Evolutionary conservation across 2,329 filamentous ascomycete genomes (phyloP).

Genomic region (Aureobasidium sp.): DNA sequence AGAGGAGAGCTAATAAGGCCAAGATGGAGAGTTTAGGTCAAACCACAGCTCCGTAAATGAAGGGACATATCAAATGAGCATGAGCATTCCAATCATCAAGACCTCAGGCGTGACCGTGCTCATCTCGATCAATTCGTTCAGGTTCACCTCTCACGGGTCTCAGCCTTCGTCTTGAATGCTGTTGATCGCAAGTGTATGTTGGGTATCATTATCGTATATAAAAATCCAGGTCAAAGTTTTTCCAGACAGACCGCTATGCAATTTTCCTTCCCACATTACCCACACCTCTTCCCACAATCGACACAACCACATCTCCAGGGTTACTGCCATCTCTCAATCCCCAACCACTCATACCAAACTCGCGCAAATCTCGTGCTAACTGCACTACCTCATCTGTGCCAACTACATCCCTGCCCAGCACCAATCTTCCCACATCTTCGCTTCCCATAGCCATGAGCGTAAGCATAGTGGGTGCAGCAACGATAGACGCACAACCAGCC

Average conservation of each 20-base stretch:
- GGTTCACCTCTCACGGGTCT: too few species aligned
- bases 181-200: background rate
- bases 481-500: conserved; percentile 70
- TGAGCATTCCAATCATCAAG: too few species aligned
- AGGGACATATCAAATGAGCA: too few species aligned
- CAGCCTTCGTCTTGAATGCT: background rate
- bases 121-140: too few species aligned
- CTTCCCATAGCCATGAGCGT: conserved; percentile 96
- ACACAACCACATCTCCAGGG: conserved; percentile 66
- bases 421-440: conserved; percentile 84
- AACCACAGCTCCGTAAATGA: background rate
- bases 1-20: conserved; percentile 13
- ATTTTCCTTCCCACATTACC: conserved; percentile 94
- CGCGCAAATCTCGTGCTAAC: conserved; percentile 73
- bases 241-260: conserved; percentile 29
- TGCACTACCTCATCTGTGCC: conserved; percentile 72
- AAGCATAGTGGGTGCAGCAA: conserved; percentile 66
- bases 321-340: conserved; percentile 65
- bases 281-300: conserved; percentile 85
- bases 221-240: background rate
- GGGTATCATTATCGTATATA: conserved; percentile 16
- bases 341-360: conserved; percentile 88
- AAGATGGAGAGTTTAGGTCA: background rate
- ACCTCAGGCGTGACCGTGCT: too few species aligned
- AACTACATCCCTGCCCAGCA: conserved; percentile 71